phyloP scores from a whole-genome alignment of 345 rosid genomes.

The Salix caprea region DNA sequence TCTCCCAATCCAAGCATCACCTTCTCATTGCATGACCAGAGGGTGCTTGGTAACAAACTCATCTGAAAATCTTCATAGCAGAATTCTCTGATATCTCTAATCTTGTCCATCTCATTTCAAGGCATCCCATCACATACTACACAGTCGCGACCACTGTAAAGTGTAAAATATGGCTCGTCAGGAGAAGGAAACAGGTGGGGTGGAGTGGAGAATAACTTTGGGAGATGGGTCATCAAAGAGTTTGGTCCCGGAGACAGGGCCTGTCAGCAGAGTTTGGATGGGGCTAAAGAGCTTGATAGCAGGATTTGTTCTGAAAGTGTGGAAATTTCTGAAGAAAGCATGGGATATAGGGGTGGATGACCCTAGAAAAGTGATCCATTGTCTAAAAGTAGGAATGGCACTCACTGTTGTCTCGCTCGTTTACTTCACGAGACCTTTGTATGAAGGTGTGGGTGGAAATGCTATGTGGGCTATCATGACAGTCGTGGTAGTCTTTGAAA shows the following conservation, averaged over 20 bases:
- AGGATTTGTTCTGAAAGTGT: constrained; percentile 14
- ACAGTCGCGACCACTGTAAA: not conserved
- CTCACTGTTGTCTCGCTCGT: constrained; percentile 34
- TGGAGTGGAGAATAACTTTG: constrained; percentile 48
- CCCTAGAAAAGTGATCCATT: constrained; percentile 42
- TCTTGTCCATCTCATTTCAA: not conserved
- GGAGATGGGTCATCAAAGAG: constrained; percentile 35
- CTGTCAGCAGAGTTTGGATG: constrained; percentile 19
- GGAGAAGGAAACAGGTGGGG: constrained; percentile 17
- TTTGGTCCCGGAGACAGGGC: constrained; percentile 29
- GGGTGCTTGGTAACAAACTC: not conserved
- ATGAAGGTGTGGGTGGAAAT: constrained; percentile 48
- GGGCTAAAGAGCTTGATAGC: constrained; percentile 20
- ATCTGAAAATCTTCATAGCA: not conserved
- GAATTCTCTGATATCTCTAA: not conserved
- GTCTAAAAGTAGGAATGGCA: constrained; percentile 45
- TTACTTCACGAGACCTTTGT: constrained; percentile 42
- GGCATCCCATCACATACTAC: not conserved
- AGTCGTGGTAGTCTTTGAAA: constrained; percentile 45
- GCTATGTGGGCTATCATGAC: constrained; percentile 62
- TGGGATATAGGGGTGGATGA: constrained; percentile 34
- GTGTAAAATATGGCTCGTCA: constrained; percentile 19
- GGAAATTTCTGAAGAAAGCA: constrained; percentile 30
- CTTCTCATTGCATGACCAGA: constrained; percentile 16
- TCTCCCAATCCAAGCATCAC: not conserved